Evolutionary conservation across 257 asterid species (phyloP).

Genomic region (Gentiana straminea): DNA sequence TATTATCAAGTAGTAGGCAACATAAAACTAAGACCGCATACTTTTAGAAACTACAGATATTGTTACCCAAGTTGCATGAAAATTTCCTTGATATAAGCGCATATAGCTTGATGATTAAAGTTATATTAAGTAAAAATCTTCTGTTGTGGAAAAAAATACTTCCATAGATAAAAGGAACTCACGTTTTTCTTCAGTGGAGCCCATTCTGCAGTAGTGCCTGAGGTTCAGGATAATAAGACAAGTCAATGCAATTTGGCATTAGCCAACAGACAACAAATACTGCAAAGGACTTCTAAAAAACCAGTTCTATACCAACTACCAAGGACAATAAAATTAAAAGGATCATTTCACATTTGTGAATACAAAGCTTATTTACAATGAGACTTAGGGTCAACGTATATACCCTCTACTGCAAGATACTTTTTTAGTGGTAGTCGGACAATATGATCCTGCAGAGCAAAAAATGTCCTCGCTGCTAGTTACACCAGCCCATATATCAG

Average conservation of each 20-base stretch:
- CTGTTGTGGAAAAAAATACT: too few relatives aligned
- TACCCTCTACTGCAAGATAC: conserved; percentile 63
- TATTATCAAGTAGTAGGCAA: too few relatives aligned
- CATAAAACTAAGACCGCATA: too few relatives aligned
- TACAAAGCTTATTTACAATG: too few relatives aligned
- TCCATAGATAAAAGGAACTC: not conserved
- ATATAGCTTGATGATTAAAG: too few relatives aligned
- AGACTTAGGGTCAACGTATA: conserved; percentile 11
- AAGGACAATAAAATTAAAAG: not conserved
- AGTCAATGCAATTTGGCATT: not conserved
- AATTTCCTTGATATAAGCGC: too few relatives aligned
- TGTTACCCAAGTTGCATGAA: too few relatives aligned
- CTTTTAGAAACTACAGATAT: too few relatives aligned
- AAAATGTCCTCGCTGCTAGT: conserved; percentile 57
- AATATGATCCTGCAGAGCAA: conserved; percentile 84
- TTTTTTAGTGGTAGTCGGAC: conserved; percentile 73
- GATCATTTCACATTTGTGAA: conserved; percentile 1
- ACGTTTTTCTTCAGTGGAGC: conserved; percentile 68
- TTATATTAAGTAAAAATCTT: too few relatives aligned
- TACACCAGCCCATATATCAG: conserved; percentile 82
- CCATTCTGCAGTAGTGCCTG: conserved; percentile 96
- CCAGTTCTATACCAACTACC: not conserved
- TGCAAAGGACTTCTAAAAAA: not conserved
- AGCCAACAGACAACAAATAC: not conserved
- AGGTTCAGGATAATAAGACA: conserved; percentile 5